Evolutionary conservation across 345 rosid species (phyloP), one percentile per base, ranked within the genome.

Genomic region (Euphorbia tirucalli): DNA sequence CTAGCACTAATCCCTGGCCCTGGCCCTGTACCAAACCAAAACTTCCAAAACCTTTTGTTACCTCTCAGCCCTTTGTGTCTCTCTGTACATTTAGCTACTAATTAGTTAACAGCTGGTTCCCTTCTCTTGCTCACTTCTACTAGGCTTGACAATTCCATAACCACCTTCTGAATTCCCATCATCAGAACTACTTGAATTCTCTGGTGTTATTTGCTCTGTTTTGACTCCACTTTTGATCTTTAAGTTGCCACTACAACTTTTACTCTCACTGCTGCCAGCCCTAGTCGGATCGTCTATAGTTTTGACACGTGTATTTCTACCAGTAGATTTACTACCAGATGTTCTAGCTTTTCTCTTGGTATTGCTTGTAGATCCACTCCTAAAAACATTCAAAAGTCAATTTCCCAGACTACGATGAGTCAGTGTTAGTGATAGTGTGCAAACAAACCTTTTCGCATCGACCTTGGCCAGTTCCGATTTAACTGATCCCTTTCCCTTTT

Each of bases 361-460:
- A 46, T 41, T 21, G 43, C 57, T 60, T 21, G 50, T 65, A 19
- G 44, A 65, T 27, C 71, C 65, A 60, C 22, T 74, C 78, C 83
- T 79, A 21, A 71, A 46, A 55, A 46, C 71, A 65, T 68, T 32
- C 25, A 8, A 13, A 43, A 67, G 78, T 41, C 59, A 32, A 19
- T 35, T 24, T 31, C 32, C 30, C 28, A 70, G 19, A 55, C 3
- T 3, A 61, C 4, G 3, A 41, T 22, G 32, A 65, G 54, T 10
- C 46, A 63, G 39, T 24, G 54, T 41, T 44, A 0, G 61, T 30
- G 39, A 19, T 35, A 69, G 73, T 25, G 32, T 27, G 39, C 5
- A 21, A 69, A 58, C 77, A 55, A 73, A 82, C 85, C 84, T 57
- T 78, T 76, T 78, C 5, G 59, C 55, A 62, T 70, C 69, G 18